These are phyloP conservation scores for Paratinospora sagittata DNA, from an alignment of 164 flowering plant species.

Conservation along the genomic window DNA sequence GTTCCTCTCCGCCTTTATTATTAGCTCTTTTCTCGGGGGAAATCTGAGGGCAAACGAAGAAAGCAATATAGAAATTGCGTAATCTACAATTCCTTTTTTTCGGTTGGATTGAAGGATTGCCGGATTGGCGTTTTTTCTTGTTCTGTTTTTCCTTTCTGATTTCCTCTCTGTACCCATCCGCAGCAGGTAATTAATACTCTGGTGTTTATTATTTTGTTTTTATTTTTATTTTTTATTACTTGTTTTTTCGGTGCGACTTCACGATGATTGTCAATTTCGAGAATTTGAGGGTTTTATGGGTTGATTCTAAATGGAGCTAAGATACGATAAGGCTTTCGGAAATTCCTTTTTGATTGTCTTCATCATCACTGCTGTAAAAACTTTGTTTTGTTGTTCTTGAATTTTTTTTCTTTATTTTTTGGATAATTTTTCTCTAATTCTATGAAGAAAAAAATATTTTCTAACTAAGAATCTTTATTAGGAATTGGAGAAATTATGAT, in stretches of 20 bases:
- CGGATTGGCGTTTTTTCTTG: not conserved
- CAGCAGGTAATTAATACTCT: too few species aligned
- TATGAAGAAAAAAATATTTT: too few species aligned
- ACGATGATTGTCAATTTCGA: not conserved
- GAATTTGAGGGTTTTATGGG: not conserved
- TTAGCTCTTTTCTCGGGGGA: conserved; percentile 25
- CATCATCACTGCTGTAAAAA: too few species aligned
- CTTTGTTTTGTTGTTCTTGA: too few species aligned
- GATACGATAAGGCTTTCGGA: not conserved
- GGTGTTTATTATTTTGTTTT: too few species aligned
- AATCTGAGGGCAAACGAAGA: conserved; percentile 11
- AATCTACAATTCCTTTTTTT: not conserved
- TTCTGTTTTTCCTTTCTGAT: not conserved
- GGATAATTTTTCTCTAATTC: too few species aligned
- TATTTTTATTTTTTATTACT: not conserved
- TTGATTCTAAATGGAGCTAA: too few species aligned
- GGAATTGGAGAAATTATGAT: too few species aligned
- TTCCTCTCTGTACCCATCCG: not conserved
- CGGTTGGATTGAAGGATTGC: not conserved
- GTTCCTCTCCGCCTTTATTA: not conserved
- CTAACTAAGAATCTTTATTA: too few species aligned
- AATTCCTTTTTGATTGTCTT: not conserved
- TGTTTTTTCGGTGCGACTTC: not conserved
- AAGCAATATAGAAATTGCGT: not conserved
- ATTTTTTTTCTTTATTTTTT: too few species aligned